Conservation (phyloP, 805 yeast genomes). For the Debaryomyces tyrocola region DNA sequence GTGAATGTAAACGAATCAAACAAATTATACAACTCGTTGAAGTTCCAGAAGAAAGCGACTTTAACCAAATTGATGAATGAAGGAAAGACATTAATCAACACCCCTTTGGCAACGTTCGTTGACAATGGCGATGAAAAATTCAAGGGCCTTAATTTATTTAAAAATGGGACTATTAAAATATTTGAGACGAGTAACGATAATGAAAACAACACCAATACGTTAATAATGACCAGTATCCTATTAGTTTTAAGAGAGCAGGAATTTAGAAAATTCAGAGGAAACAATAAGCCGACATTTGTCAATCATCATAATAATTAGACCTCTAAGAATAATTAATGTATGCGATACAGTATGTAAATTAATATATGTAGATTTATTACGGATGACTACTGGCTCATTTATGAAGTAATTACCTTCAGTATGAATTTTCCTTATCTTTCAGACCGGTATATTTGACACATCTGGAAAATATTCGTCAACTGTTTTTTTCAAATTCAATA, state of each 20-base stretch:
- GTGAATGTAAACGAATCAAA: constrained; percentile 12
- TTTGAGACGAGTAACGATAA: constrained; percentile 11
- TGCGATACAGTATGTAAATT: too few species aligned
- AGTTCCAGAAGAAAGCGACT: constrained; percentile 16
- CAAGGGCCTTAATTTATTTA: constrained; percentile 16
- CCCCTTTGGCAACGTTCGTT: constrained; percentile 32
- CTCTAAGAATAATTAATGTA: too few species aligned
- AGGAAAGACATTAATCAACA: constrained; percentile 17
- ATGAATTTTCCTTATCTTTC: too few species aligned
- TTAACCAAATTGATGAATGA: constrained; percentile 18
- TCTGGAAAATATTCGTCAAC: too few species aligned
- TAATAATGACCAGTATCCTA: constrained; percentile 23
- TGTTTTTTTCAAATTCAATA: too few species aligned
- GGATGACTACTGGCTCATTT: too few species aligned
- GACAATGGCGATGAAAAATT: constrained; percentile 24
- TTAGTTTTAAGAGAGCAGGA: constrained; percentile 34
- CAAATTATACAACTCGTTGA: constrained; percentile 19
- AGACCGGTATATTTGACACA: too few species aligned
- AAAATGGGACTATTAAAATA: constrained; percentile 23
- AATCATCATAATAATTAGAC: not conserved
- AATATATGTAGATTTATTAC: too few species aligned
- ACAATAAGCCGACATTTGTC: constrained; percentile 20
- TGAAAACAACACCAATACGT: constrained; percentile 15
- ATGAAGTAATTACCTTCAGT: too few species aligned
- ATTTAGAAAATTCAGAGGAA: constrained; percentile 31